Base-by-base conservation (phyloP, 2,329 filamentous ascomycete species). In the Nothophaeocryptopus gaeumannii region DNA sequence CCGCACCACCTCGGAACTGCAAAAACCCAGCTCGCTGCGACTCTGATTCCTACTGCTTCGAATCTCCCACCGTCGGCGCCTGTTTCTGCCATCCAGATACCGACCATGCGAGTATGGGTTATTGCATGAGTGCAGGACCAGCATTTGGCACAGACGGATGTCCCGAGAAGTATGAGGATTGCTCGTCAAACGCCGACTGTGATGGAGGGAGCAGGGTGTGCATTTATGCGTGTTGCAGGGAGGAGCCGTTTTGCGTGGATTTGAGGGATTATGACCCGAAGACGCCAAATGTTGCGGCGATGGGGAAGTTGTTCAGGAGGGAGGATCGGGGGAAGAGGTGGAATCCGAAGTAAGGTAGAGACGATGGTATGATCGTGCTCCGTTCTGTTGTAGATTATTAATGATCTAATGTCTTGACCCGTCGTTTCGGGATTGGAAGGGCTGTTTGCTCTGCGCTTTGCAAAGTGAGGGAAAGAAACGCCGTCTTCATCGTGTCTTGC, bases 161-260 rank as follows among this genome's bases (percentile, higher is more conserved):
- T 41, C 55, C 53, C 2, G 46, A 50, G 2, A 13, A 26, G 2
- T 58, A 55, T 26, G 50, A 58, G 32, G 55, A 58, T 32, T 58
- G 55, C 29, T n/a, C 30, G 10, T 39, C 36, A 1, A 58, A 55
- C 26, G 8, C 29, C 8, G 55, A 58, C n/a, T 58, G 53, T 53
- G 48, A 45, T 20, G 52, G 50, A 2, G 40, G 40, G n/a, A 42
- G 47, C 8, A 45, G 34, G 20, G 55, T 58, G 1, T 58, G 55
- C 36, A 53, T 58, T n/a, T 53, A 44, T 30, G 50, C 55, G 12
- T 58, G 55, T 50, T 58, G 55, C 39, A 34, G 55, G 26, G 34
- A 50, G 31, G 43, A 58, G 39, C 49, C 55, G 29, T 58, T 58
- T 36, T 58, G 55, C 31, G 55, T 58, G n/a, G 53, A 58, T 36